phyloP scores from a whole-genome alignment of 106 monocot species.

The Hemerocallis citrina region DNA sequence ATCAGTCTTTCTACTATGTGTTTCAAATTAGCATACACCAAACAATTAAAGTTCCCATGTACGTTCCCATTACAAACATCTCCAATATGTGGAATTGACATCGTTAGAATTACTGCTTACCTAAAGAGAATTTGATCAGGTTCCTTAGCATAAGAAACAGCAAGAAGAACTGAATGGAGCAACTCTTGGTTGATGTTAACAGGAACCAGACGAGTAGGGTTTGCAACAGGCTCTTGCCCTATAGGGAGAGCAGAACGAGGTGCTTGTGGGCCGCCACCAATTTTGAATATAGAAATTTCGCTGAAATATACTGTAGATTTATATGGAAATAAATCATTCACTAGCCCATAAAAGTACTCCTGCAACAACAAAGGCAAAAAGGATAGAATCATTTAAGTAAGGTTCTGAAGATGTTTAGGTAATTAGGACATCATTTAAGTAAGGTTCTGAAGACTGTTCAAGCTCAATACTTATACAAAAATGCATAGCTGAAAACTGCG shows the following conservation, averaged over 20 bases:
- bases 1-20: neutral
- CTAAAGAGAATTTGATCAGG: constrained; percentile 79
- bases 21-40: neutral
- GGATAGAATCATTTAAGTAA: neutral
- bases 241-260: constrained; percentile 93
- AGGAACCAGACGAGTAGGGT: constrained; percentile 70
- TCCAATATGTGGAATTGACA: too few species aligned
- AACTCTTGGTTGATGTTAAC: constrained; percentile 79
- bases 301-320: constrained; percentile 72
- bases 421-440: neutral
- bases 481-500: neutral
- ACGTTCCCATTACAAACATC: too few species aligned
- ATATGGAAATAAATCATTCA: constrained; percentile 78
- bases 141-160: constrained; percentile 98
- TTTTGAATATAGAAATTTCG: constrained; percentile 73
- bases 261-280: constrained; percentile 92
- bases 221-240: constrained; percentile 88
- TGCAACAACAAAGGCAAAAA: constrained; percentile 13
- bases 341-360: constrained; percentile 92
- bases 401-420: neutral
- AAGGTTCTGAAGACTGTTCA: too few species aligned
- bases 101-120: constrained; percentile 38
- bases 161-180: constrained; percentile 76
- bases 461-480: too few species aligned
- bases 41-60: too few species aligned